Evolutionary conservation across 805 yeast genomes (phyloP).

Genomic region (Zygosaccharomyces pseudorouxii): DNA sequence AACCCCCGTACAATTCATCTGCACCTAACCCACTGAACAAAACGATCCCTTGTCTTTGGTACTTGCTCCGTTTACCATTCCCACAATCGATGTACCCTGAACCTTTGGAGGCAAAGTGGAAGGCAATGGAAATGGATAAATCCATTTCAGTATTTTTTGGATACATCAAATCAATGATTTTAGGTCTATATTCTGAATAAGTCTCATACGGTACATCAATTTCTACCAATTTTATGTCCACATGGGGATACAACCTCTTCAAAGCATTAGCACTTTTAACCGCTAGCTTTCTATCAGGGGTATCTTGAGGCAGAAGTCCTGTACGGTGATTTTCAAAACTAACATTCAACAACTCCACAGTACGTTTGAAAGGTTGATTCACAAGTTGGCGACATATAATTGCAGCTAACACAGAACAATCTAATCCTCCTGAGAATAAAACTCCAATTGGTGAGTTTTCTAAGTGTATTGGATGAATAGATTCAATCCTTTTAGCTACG

Average conservation of each 20-base stretch:
- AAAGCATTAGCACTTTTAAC: constrained; percentile 55
- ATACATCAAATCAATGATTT: constrained; percentile 63
- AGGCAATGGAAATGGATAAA: constrained; percentile 89
- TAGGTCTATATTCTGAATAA: constrained; percentile 46
- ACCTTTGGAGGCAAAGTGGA: constrained; percentile 81
- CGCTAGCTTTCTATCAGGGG: constrained; percentile 84
- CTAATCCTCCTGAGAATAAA: constrained; percentile 91
- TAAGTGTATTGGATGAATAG: constrained; percentile 54
- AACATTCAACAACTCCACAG: constrained; percentile 80
- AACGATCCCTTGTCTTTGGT: constrained; percentile 57
- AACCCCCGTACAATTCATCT: constrained; percentile 95
- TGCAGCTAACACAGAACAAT: constrained; percentile 78
- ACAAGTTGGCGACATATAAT: constrained; percentile 35
- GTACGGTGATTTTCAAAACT: constrained; percentile 90
- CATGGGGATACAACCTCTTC: constrained; percentile 38
- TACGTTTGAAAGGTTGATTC: constrained; percentile 10
- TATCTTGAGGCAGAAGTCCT: constrained; percentile 49
- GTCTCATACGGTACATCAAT: constrained; percentile 68
- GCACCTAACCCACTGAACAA: constrained; percentile 93
- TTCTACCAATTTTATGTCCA: constrained; percentile 52
- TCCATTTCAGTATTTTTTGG: constrained; percentile 95
- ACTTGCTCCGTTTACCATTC: constrained; percentile 26
- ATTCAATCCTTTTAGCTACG: constrained; percentile 47
- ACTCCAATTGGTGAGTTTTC: constrained; percentile 47
- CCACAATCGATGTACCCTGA: constrained; percentile 33